Percentiles rank a stretch among this genome's conserved stretches.
Conservation (phyloP, 1,284 basidiomycete species). For the Psilocybe mexicana region DNA sequence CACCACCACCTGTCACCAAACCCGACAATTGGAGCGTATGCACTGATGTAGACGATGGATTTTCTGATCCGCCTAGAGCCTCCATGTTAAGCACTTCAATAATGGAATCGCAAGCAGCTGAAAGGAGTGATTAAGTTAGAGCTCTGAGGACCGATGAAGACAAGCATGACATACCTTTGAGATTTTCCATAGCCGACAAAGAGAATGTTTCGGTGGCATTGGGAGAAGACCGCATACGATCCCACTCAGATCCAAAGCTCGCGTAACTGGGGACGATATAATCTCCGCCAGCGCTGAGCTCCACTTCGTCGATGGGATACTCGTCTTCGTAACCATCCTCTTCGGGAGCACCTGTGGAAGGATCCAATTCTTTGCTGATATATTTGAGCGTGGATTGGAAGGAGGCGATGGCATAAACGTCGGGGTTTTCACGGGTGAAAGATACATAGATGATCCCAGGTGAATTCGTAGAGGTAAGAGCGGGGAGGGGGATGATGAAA, state of each 20-base stretch:
- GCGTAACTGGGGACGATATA: conserved; percentile 94
- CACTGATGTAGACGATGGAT: conserved; percentile 80
- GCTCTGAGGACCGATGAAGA: conserved; percentile 4
- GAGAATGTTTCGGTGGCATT: conserved; percentile 93
- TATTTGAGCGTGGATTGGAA: conserved; percentile 96
- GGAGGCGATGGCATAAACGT: conserved; percentile 80
- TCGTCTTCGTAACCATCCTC: conserved; percentile 99
- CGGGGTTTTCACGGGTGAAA: conserved; percentile 82
- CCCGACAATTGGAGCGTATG: conserved; percentile 96
- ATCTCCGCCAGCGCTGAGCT: conserved; percentile 87
- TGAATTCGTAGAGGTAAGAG: conserved; percentile 69
- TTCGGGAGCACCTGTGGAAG: conserved; percentile 94
- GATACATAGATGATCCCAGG: conserved; percentile 91
- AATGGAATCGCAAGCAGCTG: conserved; percentile 91
- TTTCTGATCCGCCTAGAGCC: conserved; percentile 87
- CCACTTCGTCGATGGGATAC: conserved; percentile 96
- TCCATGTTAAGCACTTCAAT: conserved; percentile 97
- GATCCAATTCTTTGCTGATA: conserved; percentile 96
- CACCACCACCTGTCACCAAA: conserved; percentile 84
- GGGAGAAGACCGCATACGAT: conserved; percentile 77
- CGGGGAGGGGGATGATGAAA: conserved; percentile 88
- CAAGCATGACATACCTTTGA: conserved; percentile 71
- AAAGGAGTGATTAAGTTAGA: conserved; percentile 16
- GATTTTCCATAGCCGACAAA: conserved; percentile 88
- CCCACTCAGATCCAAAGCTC: conserved; percentile 94